These are phyloP conservation scores for Alternaria atra DNA, from an alignment of 2,329 filamentous ascomycete genomes.

Conservation along the genomic window DNA sequence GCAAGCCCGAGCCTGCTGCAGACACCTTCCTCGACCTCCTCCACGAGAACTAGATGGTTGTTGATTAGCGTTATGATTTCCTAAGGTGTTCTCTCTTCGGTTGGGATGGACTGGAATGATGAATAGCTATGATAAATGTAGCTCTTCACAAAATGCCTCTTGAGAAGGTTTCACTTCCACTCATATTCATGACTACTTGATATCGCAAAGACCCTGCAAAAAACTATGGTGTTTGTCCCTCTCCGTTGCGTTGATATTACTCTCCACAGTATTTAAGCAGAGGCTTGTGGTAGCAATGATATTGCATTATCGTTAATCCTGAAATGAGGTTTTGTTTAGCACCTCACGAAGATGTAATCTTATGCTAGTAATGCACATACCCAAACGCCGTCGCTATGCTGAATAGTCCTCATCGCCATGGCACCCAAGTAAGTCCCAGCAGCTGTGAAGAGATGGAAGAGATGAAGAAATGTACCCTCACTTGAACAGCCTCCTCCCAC, in stretches of 20 bases:
- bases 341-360: background rate
- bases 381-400: conserved; percentile 26
- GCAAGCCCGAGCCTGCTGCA: conserved; percentile 67
- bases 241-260: background rate
- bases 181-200: conserved; percentile 6
- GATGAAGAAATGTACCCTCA: conserved; percentile 24
- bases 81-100: conserved; percentile 37
- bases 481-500: conserved; percentile 57
- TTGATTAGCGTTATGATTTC: conserved; percentile 33
- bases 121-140: conserved; percentile 40
- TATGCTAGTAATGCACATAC: background rate
- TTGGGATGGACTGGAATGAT: conserved; percentile 34
- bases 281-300: background rate
- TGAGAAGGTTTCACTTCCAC: conserved; percentile 32
- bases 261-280: background rate
- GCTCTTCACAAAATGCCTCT: conserved; percentile 39
- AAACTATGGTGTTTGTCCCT: background rate
- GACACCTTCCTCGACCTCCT: conserved; percentile 61
- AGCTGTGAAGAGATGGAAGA: background rate
- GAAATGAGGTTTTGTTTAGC: background rate
- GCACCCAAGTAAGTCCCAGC: background rate
- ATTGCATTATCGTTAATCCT: background rate
- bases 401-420: background rate
- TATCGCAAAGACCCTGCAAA: background rate
- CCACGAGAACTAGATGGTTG: conserved; percentile 58